Conservation (phyloP, 202 grass and related monocot species). For the Saccharum hybrid region DNA sequence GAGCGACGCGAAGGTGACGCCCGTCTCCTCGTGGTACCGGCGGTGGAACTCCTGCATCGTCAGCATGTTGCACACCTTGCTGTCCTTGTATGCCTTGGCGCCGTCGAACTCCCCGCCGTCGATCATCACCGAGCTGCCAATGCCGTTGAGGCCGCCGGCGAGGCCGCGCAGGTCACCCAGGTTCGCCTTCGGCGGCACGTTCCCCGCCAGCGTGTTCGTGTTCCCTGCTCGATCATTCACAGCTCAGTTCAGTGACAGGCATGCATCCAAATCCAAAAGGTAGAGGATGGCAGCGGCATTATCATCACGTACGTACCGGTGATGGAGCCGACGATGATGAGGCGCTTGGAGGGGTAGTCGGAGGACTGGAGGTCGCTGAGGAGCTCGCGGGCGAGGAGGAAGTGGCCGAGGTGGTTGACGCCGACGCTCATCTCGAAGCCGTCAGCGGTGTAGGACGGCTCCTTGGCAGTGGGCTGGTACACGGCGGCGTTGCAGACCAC, state of each 20-base stretch:
- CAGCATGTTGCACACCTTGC: constrained; percentile 99
- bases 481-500: constrained; percentile 96
- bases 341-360: constrained; percentile 80
- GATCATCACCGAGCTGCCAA: constrained; percentile 75
- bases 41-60: constrained; percentile 98
- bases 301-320: constrained; percentile 45
- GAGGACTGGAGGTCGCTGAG: constrained; percentile 67
- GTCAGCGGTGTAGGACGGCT: constrained; percentile 87
- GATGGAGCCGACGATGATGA: constrained; percentile 98
- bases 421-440: constrained; percentile 98
- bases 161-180: constrained; percentile 83
- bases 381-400: constrained; percentile 81
- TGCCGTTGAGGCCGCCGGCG: constrained; percentile 64
- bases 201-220: constrained; percentile 89
- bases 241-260: neutral
- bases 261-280: neutral
- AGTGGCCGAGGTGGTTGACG: constrained; percentile 95
- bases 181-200: constrained; percentile 95
- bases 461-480: constrained; percentile 88
- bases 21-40: constrained; percentile 88
- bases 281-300: neutral
- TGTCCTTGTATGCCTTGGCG: constrained; percentile 99
- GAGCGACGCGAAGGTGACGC: constrained; percentile 83
- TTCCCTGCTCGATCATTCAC: constrained; percentile 52
- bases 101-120: constrained; percentile 91